Evolutionary conservation across 306 rosid genomes (phyloP), one percentile per base, ranked within the genome.

Genomic region (Macrotyloma uniflorum): DNA sequence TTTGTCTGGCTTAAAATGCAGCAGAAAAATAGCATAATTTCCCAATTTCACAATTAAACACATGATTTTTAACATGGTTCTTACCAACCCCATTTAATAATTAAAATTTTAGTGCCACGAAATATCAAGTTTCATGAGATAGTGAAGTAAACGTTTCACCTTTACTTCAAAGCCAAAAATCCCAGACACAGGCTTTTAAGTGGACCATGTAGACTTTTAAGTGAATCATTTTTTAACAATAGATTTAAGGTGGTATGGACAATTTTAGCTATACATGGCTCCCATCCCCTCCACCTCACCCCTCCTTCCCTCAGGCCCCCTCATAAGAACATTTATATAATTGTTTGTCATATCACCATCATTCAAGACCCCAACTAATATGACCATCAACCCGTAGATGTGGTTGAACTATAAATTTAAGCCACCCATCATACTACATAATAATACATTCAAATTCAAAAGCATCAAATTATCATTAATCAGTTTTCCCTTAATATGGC

Each of bases 401-500:
- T 62, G n/a, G 43, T 28, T 59, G n/a, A 74, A 59, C 57, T 42
- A 35, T 38, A 55, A 38, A 36, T 24, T 61, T 53, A 22, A 19
- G 72, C 18, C 13, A 66, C 26, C 26, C 12, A n/a, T 67, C 55
- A 67, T 61, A 22, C 19, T 22, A 45, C 51, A 80, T 64, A 49
- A 16, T 49, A 49, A 20, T 10, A 42, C 49, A 19, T 36, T 9
- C 42, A 57, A 81, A 68, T 36, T 70, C 58, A 75, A 69, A 68
- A 58, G 67, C 70, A 65, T 30, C 59, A 73, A 30, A 28, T 42
- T 46, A 9, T 15, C 72, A 33, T 51, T 46, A 81, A 80, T 38
- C 18, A 42, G 38, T 50, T 42, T 71, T 42, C 78, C 54, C 42
- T 20, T 22, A 49, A 13, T 57, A 50, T 61, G 47, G 62, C 70